Percentiles rank a stretch among this genome's conserved stretches.
These are phyloP conservation scores for Solanum virginianum DNA, from an alignment of 257 asterid species.

Conservation along the genomic window DNA sequence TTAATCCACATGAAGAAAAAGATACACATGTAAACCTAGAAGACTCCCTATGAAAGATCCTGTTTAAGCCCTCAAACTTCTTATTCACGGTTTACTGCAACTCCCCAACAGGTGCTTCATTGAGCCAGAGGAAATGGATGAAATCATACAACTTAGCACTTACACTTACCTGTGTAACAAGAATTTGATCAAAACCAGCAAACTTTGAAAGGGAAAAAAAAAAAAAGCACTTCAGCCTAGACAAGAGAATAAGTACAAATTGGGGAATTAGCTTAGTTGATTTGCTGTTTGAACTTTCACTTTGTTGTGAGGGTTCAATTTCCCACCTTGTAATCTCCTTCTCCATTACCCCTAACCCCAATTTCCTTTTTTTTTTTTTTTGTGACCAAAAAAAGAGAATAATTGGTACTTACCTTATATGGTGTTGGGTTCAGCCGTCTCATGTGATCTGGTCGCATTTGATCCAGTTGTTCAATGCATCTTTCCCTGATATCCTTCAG, in stretches of 20 bases:
- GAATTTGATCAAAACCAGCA: not conserved
- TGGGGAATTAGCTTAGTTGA: not conserved
- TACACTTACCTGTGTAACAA: slow-evolving; percentile 68
- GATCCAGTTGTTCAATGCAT: slow-evolving; percentile 69
- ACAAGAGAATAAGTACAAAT: not conserved
- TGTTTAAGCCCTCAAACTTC: not conserved
- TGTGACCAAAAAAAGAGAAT: not conserved
- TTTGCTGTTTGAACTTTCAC: not conserved
- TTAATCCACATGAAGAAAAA: not conserved
- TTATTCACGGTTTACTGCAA: slow-evolving; percentile 33
- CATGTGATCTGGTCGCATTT: slow-evolving; percentile 95
- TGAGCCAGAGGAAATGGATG: slow-evolving; percentile 95
- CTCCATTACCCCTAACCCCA: not conserved
- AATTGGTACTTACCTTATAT: slow-evolving; percentile 56
- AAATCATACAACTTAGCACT: slow-evolving; percentile 86
- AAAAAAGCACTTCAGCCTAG: not conserved
- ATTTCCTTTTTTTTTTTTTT: not conserved
- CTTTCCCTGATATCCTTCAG: slow-evolving; percentile 51
- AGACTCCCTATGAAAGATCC: not conserved
- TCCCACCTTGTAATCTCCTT: not conserved
- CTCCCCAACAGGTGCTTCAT: slow-evolving; percentile 98
- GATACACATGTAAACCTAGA: not conserved
- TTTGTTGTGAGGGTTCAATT: not conserved
- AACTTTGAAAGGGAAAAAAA: not conserved
- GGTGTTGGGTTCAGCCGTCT: slow-evolving; percentile 97